Conservation (phyloP, 371 early-diverging fungal species). For the Capillidium heterosporum region DNA sequence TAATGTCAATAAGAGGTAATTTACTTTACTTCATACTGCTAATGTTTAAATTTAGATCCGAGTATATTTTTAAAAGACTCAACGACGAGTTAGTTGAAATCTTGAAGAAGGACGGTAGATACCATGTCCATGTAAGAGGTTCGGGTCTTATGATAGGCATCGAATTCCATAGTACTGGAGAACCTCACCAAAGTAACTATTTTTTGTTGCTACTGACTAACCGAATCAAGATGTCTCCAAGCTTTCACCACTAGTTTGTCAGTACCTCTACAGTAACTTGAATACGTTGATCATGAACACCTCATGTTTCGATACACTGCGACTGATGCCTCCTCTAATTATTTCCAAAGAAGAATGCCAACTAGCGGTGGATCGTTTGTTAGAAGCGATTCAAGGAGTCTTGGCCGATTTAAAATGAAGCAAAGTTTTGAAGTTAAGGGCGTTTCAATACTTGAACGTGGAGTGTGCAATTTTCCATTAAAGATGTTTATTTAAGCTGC, state of each 20-base stretch:
- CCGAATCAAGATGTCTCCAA: conserved; percentile 13
- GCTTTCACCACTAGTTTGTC: conserved; percentile 17
- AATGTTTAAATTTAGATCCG: conserved; percentile 12
- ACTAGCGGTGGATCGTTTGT: conserved; percentile 19
- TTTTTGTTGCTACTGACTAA: neutral
- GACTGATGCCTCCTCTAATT: conserved; percentile 33
- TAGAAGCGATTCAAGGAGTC: conserved; percentile 5
- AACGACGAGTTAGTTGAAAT: conserved; percentile 17
- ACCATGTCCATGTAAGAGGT: conserved; percentile 28
- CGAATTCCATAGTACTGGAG: conserved; percentile 19
- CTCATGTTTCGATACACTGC: conserved; percentile 31
- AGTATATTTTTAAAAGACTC: conserved; percentile 24
- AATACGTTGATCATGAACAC: conserved; percentile 29
- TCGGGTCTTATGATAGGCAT: conserved; percentile 38
- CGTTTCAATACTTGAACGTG: too few relatives aligned
- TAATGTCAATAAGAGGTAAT: conserved; percentile 18
- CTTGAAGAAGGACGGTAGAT: conserved; percentile 15
- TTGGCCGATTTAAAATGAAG: too few relatives aligned
- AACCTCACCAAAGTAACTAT: neutral
- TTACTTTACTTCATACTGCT: neutral
- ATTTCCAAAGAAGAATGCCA: conserved; percentile 28
- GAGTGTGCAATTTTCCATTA: too few relatives aligned
- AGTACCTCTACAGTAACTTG: conserved; percentile 17
- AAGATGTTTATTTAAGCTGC: too few relatives aligned
- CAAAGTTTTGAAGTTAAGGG: too few relatives aligned